These are phyloP conservation scores for Phytophthora uliginosa DNA, from an alignment of 352 stramenopile species.

Conservation along the genomic window DNA sequence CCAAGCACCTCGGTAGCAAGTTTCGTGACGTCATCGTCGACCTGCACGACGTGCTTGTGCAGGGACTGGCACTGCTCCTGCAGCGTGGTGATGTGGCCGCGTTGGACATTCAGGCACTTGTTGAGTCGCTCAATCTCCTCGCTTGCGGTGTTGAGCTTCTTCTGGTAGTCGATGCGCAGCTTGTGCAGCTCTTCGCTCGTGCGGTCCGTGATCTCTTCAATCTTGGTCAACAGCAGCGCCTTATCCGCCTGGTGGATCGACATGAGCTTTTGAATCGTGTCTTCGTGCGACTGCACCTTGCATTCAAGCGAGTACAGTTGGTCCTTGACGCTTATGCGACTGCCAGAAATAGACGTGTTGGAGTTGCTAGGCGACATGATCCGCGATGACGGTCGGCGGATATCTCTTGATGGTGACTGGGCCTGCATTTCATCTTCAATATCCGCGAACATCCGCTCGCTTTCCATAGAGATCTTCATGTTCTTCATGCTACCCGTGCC, in stretches of 20 bases:
- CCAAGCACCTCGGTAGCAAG: conserved; percentile 84
- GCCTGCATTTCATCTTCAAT: conserved; percentile 75
- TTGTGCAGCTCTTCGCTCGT: conserved; percentile 84
- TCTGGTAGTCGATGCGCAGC: conserved; percentile 83
- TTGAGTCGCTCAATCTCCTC: conserved; percentile 88
- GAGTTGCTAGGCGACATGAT: conserved; percentile 70
- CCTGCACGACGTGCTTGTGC: conserved; percentile 87
- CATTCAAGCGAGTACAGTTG: conserved; percentile 83
- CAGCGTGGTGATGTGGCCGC: conserved; percentile 85
- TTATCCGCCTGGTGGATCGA: conserved; percentile 87
- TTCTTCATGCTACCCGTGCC: conserved; percentile 74
- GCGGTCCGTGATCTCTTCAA: conserved; percentile 86
- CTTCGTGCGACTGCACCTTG: conserved; percentile 84
- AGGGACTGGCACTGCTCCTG: conserved; percentile 88
- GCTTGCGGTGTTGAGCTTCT: conserved; percentile 84
- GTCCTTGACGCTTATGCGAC: conserved; percentile 81
- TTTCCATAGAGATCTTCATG: conserved; percentile 89
- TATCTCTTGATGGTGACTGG: conserved; percentile 63
- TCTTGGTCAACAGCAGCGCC: conserved; percentile 77
- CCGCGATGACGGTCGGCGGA: conserved; percentile 68
- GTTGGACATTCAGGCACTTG: conserved; percentile 88
- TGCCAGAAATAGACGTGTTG: conserved; percentile 39
- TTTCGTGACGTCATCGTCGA: conserved; percentile 89
- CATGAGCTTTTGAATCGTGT: conserved; percentile 89
- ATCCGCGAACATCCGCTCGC: conserved; percentile 83